Evolutionary conservation across 208 protist genomes (phyloP), one percentile per base, ranked within the genome.

Genomic region (Crithidia mellificae): DNA sequence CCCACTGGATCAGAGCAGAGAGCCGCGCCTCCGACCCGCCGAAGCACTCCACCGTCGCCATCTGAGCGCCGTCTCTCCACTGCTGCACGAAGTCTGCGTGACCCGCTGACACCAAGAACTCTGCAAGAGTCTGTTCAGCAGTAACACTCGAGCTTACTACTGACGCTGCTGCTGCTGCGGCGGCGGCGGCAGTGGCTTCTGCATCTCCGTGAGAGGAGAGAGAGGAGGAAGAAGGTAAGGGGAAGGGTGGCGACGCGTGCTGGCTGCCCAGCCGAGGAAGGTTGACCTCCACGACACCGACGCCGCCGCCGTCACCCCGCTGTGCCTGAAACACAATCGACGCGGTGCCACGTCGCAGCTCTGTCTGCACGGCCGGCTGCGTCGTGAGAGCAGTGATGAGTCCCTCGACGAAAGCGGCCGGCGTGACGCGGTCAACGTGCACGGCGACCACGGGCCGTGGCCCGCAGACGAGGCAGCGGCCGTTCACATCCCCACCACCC

Each of bases 401-500:
- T 1, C 57, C 73, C 9, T 38, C 39, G 19, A 65, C 39, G 34
- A 83, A 72, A 22, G 62, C 58, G 19, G 15, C 14, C 1, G 64
- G 57, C 61, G 15, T 38, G 11, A 66, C 63, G 61, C 80, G 76
- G 17, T 44, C 44, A 15, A 61, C 36, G 2, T 39, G 30, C 12
- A 88, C 56, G 9, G 52, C 46, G 22, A 88, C 49, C 6, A 90
- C 62, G 17, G 80, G 81, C 0, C 72, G 68, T 29, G 87, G 87
- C 12, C 77, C 83, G 53, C 87, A 93, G 17, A 93, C 84, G 41
- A 80, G 71, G 50, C 88, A 93, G 24, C 46, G 29, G 9, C 77
- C 69, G 25, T 63, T 41, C 20, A 63, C 36, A 17, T 65, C 68
- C 7, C 71, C 72, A 54, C 46, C 51, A 44, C 69, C 59, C 36